phyloP scores from a whole-genome alignment of 140 eudicot species.

The Erigeron philadelphicus region DNA sequence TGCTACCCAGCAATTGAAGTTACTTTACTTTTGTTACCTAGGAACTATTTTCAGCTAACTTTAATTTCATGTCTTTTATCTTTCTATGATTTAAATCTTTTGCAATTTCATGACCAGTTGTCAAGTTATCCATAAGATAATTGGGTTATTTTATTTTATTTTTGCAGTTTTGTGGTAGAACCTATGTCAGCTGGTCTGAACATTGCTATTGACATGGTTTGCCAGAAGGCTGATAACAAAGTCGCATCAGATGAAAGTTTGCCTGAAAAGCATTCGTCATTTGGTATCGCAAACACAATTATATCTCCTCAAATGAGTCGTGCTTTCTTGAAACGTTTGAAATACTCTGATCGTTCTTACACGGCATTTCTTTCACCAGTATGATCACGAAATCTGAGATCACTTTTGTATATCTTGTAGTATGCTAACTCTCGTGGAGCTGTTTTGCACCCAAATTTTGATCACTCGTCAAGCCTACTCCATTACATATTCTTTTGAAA shows the following conservation, averaged over 20 bases:
- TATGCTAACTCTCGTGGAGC: conserved; percentile 18
- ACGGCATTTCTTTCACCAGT: conserved; percentile 49
- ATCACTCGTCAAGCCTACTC: not conserved
- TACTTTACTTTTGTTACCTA: not conserved
- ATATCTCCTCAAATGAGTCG: conserved; percentile 34
- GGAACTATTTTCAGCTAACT: too few species aligned
- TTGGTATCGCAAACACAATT: conserved; percentile 44
- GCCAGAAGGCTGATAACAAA: conserved; percentile 21
- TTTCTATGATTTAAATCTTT: not conserved
- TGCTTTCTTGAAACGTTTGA: conserved; percentile 48
- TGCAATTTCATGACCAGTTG: not conserved
- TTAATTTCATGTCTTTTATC: too few species aligned
- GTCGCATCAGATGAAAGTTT: conserved; percentile 13
- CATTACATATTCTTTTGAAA: conserved; percentile 16
- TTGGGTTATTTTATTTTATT: not conserved
- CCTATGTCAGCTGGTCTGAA: conserved; percentile 60
- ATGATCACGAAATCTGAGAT: conserved; percentile 23
- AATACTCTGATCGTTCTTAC: conserved; percentile 42
- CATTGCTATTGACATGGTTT: conserved; percentile 37
- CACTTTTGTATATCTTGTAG: conserved; percentile 1
- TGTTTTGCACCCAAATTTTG: conserved; percentile 9
- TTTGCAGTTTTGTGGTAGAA: conserved; percentile 56
- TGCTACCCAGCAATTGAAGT: not conserved
- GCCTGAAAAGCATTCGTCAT: conserved; percentile 23
- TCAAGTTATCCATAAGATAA: not conserved